These are phyloP conservation scores for Cantharellus cinnabarinus DNA, from an alignment of 768 basidiomycete genomes.

Conservation along the genomic window DNA sequence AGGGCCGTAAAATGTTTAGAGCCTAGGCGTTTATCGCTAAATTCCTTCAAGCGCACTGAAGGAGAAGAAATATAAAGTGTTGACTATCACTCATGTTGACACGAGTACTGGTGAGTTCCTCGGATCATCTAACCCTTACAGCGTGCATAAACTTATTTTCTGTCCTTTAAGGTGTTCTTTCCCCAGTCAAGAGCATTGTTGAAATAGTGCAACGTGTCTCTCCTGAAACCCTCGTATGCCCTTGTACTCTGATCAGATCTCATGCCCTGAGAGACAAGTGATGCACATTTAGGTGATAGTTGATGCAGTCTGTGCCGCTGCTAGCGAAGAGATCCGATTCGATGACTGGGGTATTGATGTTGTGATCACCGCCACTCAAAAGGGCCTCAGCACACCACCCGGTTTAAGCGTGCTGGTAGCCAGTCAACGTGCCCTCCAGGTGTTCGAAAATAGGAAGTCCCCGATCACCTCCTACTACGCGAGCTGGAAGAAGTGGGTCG, in stretches of 20 bases:
- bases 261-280: constrained; percentile 1
- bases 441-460: constrained; percentile 38
- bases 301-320: constrained; percentile 94
- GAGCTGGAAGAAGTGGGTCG: constrained; percentile 55
- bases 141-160: background rate
- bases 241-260: background rate
- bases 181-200: constrained; percentile 57
- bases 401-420: constrained; percentile 76
- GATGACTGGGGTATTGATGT: constrained; percentile 89
- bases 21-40: background rate
- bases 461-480: constrained; percentile 69
- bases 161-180: constrained; percentile 46
- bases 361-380: constrained; percentile 70
- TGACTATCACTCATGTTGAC: constrained; percentile 92
- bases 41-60: constrained; percentile 29
- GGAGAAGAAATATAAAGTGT: constrained; percentile 64
- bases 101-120: constrained; percentile 48
- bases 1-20: background rate
- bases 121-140: too few relatives aligned
- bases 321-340: constrained; percentile 84
- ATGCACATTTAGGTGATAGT: constrained; percentile 34
- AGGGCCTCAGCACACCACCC: constrained; percentile 84
- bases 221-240: constrained; percentile 57
- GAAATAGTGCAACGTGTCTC: constrained; percentile 53
- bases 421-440: constrained; percentile 58